phyloP scores from a whole-genome alignment of 2,329 filamentous ascomycete genomes.

The Cadophora malorum region DNA sequence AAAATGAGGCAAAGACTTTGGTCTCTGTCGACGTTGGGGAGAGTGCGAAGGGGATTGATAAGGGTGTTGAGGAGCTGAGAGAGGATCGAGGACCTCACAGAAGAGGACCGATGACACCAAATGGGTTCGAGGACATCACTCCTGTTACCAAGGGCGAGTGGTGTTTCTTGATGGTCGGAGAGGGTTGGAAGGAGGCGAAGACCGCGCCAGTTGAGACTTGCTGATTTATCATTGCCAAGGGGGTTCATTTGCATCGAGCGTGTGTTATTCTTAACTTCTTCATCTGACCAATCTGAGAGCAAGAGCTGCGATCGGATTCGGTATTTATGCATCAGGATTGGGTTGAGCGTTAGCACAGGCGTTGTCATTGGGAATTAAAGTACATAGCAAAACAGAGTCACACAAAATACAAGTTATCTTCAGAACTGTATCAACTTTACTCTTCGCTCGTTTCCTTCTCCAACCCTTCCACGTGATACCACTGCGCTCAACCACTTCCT shows the following conservation, averaged over 20 bases:
- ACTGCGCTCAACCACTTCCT: background rate
- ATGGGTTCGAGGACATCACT: slow-evolving; percentile 66
- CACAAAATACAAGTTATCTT: background rate
- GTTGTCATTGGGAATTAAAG: slow-evolving; percentile 5
- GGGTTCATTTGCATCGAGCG: background rate
- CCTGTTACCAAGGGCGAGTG: slow-evolving; percentile 68
- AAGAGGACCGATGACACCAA: slow-evolving; percentile 61
- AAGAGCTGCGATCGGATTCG: slow-evolving; percentile 43
- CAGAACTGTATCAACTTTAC: background rate
- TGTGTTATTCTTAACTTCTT: slow-evolving; percentile 16
- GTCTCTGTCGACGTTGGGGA: slow-evolving; percentile 33
- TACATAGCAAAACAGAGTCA: background rate
- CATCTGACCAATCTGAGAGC: slow-evolving; percentile 37
- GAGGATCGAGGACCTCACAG: slow-evolving; percentile 42
- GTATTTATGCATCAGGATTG: slow-evolving; percentile 15
- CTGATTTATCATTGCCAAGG: slow-evolving; percentile 38
- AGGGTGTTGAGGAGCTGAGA: slow-evolving; percentile 22
- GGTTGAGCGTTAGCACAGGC: slow-evolving; percentile 6
- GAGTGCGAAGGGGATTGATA: slow-evolving; percentile 36
- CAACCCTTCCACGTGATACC: background rate
- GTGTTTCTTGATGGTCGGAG: slow-evolving; percentile 62
- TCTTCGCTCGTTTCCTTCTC: background rate
- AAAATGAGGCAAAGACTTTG: slow-evolving; percentile 19
- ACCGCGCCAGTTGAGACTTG: slow-evolving; percentile 61
- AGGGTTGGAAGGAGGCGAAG: slow-evolving; percentile 50